These are phyloP conservation scores for Austroboletus rostrupii DNA, from an alignment of 1,284 basidiomycete species.

Conservation along the genomic window DNA sequence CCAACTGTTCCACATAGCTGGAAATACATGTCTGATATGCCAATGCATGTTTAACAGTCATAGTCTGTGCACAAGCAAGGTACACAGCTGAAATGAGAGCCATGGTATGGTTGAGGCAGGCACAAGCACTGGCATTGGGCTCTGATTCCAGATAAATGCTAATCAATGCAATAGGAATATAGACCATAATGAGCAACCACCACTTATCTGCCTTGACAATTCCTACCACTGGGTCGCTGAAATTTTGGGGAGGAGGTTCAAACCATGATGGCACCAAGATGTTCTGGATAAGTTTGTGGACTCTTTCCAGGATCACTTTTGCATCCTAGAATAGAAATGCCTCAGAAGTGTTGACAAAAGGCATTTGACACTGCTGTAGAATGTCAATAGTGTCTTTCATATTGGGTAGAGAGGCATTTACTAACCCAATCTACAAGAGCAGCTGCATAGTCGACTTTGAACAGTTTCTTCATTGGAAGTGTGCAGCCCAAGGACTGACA, in stretches of 20 bases:
- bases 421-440: constrained; percentile 11
- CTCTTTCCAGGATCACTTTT: neutral
- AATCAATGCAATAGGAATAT: constrained; percentile 31
- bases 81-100: no score
- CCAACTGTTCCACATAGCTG: no score
- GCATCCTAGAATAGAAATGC: neutral
- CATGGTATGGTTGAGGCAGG: no score
- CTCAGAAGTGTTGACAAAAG: neutral
- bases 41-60: no score
- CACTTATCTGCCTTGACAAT: constrained; percentile 34
- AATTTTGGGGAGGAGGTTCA: constrained; percentile 25
- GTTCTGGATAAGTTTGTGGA: constrained; percentile 22
- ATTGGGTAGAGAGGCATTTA: no score
- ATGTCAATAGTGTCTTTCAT: no score
- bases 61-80: no score
- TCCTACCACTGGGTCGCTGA: constrained; percentile 26
- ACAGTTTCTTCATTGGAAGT: neutral
- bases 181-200: constrained; percentile 28
- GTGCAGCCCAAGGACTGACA: constrained; percentile 4
- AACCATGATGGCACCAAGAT: constrained; percentile 31
- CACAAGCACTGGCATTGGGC: no score
- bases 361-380: no score
- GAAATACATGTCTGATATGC: no score
- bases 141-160: constrained; percentile 2
- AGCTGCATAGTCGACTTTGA: constrained; percentile 5